Conservation (phyloP, 495 filamentous ascomycete genomes). For the Delitschia confertaspora region DNA sequence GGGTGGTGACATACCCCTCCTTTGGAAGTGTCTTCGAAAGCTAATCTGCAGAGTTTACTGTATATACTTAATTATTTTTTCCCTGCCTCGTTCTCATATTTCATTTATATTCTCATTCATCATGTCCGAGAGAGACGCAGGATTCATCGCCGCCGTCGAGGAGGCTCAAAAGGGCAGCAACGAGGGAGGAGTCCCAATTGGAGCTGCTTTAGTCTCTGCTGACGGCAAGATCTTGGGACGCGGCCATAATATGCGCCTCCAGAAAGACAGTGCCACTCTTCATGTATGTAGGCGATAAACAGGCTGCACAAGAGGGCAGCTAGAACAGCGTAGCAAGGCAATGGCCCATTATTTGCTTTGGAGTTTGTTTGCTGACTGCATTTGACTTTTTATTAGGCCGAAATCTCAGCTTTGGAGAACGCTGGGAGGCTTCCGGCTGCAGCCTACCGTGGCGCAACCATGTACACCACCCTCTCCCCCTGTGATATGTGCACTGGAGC, state of each 20-base stretch:
- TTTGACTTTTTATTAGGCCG: constrained; percentile 50
- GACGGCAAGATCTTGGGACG: constrained; percentile 68
- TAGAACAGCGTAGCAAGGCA: background rate
- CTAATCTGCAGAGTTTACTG: too few species aligned
- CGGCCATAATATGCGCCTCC: constrained; percentile 75
- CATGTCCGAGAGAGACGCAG: constrained; percentile 47
- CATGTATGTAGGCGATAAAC: constrained; percentile 60
- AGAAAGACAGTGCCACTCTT: constrained; percentile 64
- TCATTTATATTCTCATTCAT: too few species aligned
- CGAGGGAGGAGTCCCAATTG: constrained; percentile 80
- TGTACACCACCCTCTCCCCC: constrained; percentile 82
- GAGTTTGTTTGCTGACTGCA: constrained; percentile 1
- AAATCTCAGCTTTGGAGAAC: constrained; percentile 72
- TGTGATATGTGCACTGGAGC: constrained; percentile 88
- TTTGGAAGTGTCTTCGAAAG: too few species aligned
- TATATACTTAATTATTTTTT: too few species aligned
- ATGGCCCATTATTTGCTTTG: background rate
- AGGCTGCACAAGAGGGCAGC: too few species aligned
- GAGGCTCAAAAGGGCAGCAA: constrained; percentile 58
- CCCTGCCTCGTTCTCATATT: too few species aligned
- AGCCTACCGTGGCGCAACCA: constrained; percentile 64
- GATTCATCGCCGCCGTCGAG: constrained; percentile 58
- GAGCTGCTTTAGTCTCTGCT: constrained; percentile 61
- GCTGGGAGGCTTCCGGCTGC: constrained; percentile 65
- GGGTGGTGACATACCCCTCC: too few species aligned